Evolutionary conservation across 495 filamentous ascomycete genomes (phyloP).

Genomic region (Usnea hakonensis): DNA sequence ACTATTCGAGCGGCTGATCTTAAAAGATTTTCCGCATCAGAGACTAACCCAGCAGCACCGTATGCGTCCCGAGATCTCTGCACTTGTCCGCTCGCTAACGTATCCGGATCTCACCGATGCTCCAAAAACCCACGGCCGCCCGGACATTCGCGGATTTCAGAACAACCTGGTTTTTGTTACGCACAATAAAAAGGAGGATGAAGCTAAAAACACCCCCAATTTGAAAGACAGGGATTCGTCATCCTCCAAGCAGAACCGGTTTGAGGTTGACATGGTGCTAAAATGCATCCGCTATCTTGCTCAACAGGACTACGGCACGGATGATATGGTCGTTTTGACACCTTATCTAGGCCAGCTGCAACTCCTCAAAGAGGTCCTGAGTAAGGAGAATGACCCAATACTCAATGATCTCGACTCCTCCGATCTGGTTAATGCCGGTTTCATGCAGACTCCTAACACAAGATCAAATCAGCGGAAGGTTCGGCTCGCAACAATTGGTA

Average conservation of each 20-base stretch:
- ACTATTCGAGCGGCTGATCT: constrained; percentile 63
- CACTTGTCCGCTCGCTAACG: constrained; percentile 48
- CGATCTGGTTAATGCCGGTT: constrained; percentile 59
- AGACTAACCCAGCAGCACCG: constrained; percentile 58
- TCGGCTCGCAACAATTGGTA: constrained; percentile 60
- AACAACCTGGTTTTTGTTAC: constrained; percentile 59
- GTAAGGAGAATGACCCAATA: constrained; percentile 49
- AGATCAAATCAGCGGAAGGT: constrained; percentile 44
- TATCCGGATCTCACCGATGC: constrained; percentile 61
- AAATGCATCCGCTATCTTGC: constrained; percentile 63
- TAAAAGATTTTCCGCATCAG: constrained; percentile 45
- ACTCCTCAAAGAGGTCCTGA: constrained; percentile 47
- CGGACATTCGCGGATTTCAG: constrained; percentile 49
- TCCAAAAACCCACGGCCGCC: constrained; percentile 41
- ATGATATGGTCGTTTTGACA: constrained; percentile 61
- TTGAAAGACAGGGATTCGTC: constrained; percentile 42
- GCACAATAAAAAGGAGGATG: constrained; percentile 48
- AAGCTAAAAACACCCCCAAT: constrained; percentile 38
- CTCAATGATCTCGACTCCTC: constrained; percentile 63
- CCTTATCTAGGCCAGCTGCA: constrained; percentile 67
- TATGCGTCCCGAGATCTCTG: constrained; percentile 65
- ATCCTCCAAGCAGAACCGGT: constrained; percentile 54
- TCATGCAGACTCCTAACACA: constrained; percentile 49
- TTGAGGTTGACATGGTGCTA: constrained; percentile 61
- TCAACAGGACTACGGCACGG: constrained; percentile 66